Conservation (phyloP, 345 rosid genomes). For the Erodium maritimum region DNA sequence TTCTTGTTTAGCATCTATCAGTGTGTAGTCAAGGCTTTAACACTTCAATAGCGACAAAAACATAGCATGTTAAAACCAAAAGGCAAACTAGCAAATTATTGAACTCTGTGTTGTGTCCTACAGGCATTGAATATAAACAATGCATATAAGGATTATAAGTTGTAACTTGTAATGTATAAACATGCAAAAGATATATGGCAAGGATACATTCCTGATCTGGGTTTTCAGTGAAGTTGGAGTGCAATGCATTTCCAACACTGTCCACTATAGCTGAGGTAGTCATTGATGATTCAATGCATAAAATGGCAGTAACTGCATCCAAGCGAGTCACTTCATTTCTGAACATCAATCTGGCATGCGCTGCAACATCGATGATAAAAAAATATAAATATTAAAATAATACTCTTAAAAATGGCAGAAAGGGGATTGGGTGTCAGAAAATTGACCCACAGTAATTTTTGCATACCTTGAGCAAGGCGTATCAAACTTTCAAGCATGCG, state of each 20-base stretch:
- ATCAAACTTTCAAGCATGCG: constrained; percentile 96
- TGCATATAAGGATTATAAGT: background rate
- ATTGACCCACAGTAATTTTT: background rate
- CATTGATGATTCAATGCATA: constrained; percentile 94
- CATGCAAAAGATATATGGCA: constrained; percentile 3
- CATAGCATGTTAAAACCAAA: too few relatives aligned
- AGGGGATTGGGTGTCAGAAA: background rate
- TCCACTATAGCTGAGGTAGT: constrained; percentile 88
- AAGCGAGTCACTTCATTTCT: constrained; percentile 71
- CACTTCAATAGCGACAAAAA: too few relatives aligned
- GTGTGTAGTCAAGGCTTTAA: constrained; percentile 26
- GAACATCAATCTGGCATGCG: constrained; percentile 95
- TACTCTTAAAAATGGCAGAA: background rate
- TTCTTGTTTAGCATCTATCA: constrained; percentile 66
- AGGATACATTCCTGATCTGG: constrained; percentile 95
- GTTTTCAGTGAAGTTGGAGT: constrained; percentile 72
- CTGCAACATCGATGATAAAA: constrained; percentile 25
- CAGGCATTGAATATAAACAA: background rate
- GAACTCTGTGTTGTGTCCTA: background rate
- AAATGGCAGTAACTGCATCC: constrained; percentile 84
- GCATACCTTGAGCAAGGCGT: constrained; percentile 85
- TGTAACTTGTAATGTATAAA: background rate
- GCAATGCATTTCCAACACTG: constrained; percentile 74
- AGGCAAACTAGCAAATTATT: too few relatives aligned
- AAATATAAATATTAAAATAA: too few relatives aligned